Percentiles rank a stretch among this genome's conserved stretches.
phyloP scores from a whole-genome alignment of 139 green algal genomes.

The Pleodorina starrii region DNA sequence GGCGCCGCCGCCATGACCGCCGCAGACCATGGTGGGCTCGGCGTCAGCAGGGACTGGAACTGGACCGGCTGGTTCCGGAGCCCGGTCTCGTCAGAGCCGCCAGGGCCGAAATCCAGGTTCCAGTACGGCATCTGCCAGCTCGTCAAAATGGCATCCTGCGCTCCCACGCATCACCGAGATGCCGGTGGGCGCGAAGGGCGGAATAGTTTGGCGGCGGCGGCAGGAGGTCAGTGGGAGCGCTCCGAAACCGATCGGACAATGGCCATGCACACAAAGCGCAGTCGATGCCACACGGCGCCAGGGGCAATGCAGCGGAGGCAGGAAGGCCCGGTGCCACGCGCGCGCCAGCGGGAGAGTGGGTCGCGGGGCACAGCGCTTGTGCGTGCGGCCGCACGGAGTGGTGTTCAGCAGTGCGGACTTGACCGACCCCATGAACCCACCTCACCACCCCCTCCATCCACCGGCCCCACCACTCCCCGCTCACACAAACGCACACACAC shows the following conservation, averaged over 20 bases:
- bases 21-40: constrained; percentile 55
- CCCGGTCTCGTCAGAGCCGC: not conserved
- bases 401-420: too few species aligned
- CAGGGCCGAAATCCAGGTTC: constrained; percentile 50
- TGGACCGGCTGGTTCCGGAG: constrained; percentile 39
- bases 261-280: too few species aligned
- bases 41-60: constrained; percentile 48
- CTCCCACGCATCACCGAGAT: not conserved
- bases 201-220: not conserved
- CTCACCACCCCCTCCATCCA: too few species aligned
- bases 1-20: constrained; percentile 50
- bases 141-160: constrained; percentile 61
- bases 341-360: too few species aligned
- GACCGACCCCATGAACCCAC: too few species aligned
- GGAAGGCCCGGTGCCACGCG: too few species aligned
- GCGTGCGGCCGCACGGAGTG: too few species aligned
- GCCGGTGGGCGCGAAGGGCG: not conserved
- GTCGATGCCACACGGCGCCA: too few species aligned
- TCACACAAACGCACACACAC: constrained; percentile 1
- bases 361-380: too few species aligned
- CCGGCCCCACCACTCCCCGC: not conserved
- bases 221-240: too few species aligned
- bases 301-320: too few species aligned
- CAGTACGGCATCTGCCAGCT: constrained; percentile 65
- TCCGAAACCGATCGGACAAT: too few species aligned